Conservation (phyloP, 139 green algal genomes). For the Coelastrella sp. region DNA sequence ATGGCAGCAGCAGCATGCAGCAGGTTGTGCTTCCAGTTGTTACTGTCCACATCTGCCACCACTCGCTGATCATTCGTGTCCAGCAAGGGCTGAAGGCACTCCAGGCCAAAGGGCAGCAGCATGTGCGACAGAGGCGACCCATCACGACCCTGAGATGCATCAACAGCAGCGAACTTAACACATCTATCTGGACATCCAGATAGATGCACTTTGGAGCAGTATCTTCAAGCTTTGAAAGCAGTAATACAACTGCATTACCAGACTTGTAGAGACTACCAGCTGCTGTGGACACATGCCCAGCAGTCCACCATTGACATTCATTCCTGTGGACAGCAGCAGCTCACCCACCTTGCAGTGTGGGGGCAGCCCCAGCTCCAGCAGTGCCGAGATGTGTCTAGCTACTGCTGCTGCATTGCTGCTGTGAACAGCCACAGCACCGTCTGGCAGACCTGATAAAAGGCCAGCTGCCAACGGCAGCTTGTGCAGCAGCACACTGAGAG, state of each 20-base stretch:
- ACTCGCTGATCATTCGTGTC: slow-evolving; percentile 7
- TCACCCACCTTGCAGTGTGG: slow-evolving; percentile 3
- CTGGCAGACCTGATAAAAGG: background rate
- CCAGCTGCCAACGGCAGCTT: background rate
- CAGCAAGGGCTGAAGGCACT: slow-evolving; percentile 20
- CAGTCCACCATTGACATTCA: no score
- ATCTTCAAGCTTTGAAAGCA: background rate
- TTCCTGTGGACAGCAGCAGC: no score
- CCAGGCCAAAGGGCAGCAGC: background rate
- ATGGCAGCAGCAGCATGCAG: slow-evolving; percentile 29
- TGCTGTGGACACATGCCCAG: background rate
- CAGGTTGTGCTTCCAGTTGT: slow-evolving; percentile 13
- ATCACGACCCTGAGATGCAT: background rate
- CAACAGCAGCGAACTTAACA: background rate
- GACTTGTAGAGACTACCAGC: background rate
- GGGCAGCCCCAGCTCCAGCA: slow-evolving; percentile 18
- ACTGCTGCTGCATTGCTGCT: slow-evolving; percentile 1
- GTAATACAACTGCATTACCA: background rate
- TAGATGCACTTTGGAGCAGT: background rate
- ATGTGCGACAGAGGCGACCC: slow-evolving; percentile 2
- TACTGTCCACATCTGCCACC: background rate
- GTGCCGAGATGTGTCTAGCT: background rate
- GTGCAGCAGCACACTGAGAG: background rate
- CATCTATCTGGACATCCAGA: background rate
- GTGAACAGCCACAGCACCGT: background rate